Conservation (phyloP, 805 yeast genomes). For the Lipomyces sp. region DNA sequence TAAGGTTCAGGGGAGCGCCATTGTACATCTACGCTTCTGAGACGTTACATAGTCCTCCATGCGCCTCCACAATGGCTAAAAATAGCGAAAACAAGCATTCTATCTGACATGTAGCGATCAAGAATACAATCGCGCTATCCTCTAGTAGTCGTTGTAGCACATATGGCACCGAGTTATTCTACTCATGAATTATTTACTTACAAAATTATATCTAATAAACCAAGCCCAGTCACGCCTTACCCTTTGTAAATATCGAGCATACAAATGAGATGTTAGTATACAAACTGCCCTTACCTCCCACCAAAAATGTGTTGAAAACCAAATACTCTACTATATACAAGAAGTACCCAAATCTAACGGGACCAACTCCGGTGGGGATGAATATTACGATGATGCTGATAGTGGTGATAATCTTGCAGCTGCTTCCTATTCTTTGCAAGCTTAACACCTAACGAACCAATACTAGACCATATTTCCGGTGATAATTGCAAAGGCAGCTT, state of each 20-base stretch:
- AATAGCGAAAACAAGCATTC: too few relatives aligned
- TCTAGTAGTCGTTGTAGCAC: too few relatives aligned
- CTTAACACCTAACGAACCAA: constrained; percentile 50
- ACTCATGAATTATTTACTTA: not conserved
- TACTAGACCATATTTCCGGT: constrained; percentile 79
- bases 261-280: not conserved
- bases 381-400: not conserved
- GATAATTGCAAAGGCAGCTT: constrained; percentile 77
- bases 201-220: not conserved
- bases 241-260: not conserved
- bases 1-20: too few relatives aligned
- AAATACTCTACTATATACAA: not conserved
- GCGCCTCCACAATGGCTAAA: too few relatives aligned
- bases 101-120: too few relatives aligned
- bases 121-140: too few relatives aligned
- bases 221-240: not conserved
- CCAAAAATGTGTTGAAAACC: not conserved
- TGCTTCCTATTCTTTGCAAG: constrained; percentile 19
- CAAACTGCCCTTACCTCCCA: not conserved
- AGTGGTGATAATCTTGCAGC: constrained; percentile 7
- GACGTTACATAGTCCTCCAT: too few relatives aligned
- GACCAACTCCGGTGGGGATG: constrained; percentile 3
- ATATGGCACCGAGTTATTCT: not conserved
- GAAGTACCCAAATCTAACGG: not conserved
- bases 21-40: too few relatives aligned